Evolutionary conservation across 1,284 basidiomycete genomes (phyloP).

Genomic region (Marasmius tenuissimus): DNA sequence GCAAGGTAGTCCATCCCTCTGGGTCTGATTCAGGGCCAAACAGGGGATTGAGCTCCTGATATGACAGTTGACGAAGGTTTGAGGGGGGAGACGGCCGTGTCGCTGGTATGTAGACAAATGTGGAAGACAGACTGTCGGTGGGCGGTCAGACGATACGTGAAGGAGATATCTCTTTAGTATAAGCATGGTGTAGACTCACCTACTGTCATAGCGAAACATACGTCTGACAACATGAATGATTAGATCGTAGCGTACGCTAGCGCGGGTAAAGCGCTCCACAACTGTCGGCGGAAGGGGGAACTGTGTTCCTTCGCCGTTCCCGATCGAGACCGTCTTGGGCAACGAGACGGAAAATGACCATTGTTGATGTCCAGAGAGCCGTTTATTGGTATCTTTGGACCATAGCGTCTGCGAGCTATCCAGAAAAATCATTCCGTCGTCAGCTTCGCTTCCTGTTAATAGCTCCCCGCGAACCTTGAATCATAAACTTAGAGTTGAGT

Average conservation of each 20-base stretch:
- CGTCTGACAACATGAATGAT: slow-evolving; percentile 31
- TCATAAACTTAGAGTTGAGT: not conserved
- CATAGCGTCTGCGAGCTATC: slow-evolving; percentile 5
- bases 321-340: slow-evolving; percentile 25
- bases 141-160: not conserved
- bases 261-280: slow-evolving; percentile 27
- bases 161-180: slow-evolving; percentile 8
- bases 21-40: slow-evolving; percentile 34
- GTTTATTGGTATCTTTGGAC: not conserved
- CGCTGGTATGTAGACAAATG: slow-evolving; percentile 35
- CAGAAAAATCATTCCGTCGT: slow-evolving; percentile 3
- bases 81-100: slow-evolving; percentile 33
- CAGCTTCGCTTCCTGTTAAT: not conserved
- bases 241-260: slow-evolving; percentile 34
- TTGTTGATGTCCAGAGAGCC: slow-evolving; percentile 27
- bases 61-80: slow-evolving; percentile 32
- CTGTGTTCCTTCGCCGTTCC: not conserved
- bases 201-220: slow-evolving; percentile 33
- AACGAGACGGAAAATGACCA: slow-evolving; percentile 38
- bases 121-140: slow-evolving; percentile 26
- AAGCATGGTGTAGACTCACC: slow-evolving; percentile 21
- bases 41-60: slow-evolving; percentile 27
- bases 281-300: slow-evolving; percentile 32
- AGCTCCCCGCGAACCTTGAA: slow-evolving; percentile 9
- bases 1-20: slow-evolving; percentile 34